Conservation (phyloP, 495 filamentous ascomycete species). For the Penicillium salamii region DNA sequence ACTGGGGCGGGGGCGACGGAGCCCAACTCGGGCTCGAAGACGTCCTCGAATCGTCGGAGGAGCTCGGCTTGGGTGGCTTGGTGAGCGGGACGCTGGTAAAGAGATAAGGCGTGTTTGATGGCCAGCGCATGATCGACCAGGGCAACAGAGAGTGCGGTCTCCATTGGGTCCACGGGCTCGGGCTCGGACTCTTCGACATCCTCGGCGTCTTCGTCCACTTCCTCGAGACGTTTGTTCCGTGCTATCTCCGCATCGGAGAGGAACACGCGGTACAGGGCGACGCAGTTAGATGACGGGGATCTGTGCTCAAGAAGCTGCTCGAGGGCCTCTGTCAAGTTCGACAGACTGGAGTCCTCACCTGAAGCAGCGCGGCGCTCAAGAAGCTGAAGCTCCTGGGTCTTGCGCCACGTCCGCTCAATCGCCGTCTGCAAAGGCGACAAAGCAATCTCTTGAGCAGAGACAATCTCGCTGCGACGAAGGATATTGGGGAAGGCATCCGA, state of each 20-base stretch:
- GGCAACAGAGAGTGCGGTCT: slow-evolving; percentile 80
- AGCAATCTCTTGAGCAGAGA: slow-evolving; percentile 60
- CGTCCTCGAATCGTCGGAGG: slow-evolving; percentile 44
- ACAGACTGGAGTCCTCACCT: slow-evolving; percentile 64
- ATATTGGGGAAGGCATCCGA: slow-evolving; percentile 90
- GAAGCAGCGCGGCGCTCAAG: slow-evolving; percentile 74
- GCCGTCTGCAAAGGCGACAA: slow-evolving; percentile 80
- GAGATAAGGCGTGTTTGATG: slow-evolving; percentile 76
- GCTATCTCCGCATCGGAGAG: slow-evolving; percentile 54
- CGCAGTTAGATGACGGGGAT: slow-evolving; percentile 60
- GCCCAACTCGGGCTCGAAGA: slow-evolving; percentile 48
- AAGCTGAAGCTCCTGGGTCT: slow-evolving; percentile 77
- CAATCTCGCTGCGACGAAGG: slow-evolving; percentile 80
- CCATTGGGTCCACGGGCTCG: slow-evolving; percentile 58
- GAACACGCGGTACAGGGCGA: slow-evolving; percentile 72
- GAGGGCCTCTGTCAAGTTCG: slow-evolving; percentile 68
- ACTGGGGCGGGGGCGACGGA: slow-evolving; percentile 26
- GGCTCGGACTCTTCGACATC: slow-evolving; percentile 40
- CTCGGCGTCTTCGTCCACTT: slow-evolving; percentile 48
- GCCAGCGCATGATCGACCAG: slow-evolving; percentile 85
- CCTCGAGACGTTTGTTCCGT: slow-evolving; percentile 36
- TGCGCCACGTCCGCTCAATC: slow-evolving; percentile 85
- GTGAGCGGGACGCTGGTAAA: slow-evolving; percentile 59
- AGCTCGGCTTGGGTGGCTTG: slow-evolving; percentile 58
- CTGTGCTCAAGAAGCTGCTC: slow-evolving; percentile 66